Evolutionary conservation across 2,329 filamentous ascomycete genomes (phyloP).

Genomic region (Cytospora piceae): DNA sequence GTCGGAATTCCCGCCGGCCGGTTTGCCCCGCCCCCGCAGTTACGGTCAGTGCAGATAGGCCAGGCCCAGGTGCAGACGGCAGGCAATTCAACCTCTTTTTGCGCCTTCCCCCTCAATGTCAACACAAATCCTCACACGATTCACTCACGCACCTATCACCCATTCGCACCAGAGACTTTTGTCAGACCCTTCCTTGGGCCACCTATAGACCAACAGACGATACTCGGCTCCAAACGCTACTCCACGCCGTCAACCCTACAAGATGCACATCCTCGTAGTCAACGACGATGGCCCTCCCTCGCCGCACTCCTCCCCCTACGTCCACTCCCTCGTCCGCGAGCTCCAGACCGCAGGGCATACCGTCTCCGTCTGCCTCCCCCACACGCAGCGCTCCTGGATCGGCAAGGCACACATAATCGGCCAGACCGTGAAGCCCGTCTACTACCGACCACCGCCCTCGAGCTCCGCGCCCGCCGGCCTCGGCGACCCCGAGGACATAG

Average conservation of each 20-base stretch:
- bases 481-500: slow-evolving; percentile 62
- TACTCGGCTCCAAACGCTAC: neutral
- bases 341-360: slow-evolving; percentile 77
- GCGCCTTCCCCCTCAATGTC: neutral
- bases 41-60: neutral
- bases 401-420: slow-evolving; percentile 97
- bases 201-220: neutral
- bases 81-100: slow-evolving; percentile 13
- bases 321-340: slow-evolving; percentile 72
- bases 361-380: slow-evolving; percentile 90
- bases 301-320: slow-evolving; percentile 76
- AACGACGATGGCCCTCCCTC: slow-evolving; percentile 86
- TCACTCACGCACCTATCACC: neutral
- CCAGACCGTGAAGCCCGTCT: slow-evolving; percentile 79
- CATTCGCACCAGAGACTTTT: neutral
- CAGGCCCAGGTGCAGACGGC: neutral
- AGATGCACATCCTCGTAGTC: slow-evolving; percentile 67
- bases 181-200: neutral
- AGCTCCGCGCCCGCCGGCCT: slow-evolving; percentile 44
- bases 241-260: slow-evolving; percentile 25
- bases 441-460: slow-evolving; percentile 67
- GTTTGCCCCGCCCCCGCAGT: slow-evolving; percentile 19
- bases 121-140: neutral
- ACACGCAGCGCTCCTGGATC: slow-evolving; percentile 95
- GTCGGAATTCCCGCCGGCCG: neutral